phyloP scores from a whole-genome alignment of 2,329 filamentous ascomycete genomes.

The Trichoderma brevicompactum region DNA sequence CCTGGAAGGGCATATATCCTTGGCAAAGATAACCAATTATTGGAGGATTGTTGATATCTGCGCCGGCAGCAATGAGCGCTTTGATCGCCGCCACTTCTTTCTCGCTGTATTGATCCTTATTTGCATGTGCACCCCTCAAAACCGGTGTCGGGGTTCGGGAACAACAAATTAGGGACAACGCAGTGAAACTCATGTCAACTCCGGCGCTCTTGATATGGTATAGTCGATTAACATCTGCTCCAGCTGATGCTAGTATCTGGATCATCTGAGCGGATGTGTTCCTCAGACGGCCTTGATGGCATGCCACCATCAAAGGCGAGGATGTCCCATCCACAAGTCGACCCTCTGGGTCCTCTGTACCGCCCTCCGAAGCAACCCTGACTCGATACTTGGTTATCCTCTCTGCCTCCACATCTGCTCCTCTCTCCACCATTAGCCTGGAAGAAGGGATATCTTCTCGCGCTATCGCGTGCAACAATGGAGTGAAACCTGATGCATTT shows the following conservation, averaged over 20 bases:
- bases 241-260: not conserved
- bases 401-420: not conserved
- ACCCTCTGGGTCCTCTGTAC: not conserved
- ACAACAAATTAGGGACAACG: not conserved
- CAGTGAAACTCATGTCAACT: not conserved
- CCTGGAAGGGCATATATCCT: not conserved
- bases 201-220: not conserved
- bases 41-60: not conserved
- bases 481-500: not conserved
- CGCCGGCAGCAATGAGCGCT: not conserved
- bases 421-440: not conserved
- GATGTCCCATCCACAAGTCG: not conserved
- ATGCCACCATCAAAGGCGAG: conserved; percentile 1
- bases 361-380: no score
- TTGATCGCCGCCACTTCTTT: not conserved
- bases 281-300: not conserved
- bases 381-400: not conserved
- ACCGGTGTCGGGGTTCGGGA: not conserved
- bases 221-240: not conserved
- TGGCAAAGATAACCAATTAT: not conserved
- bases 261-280: not conserved
- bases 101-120: not conserved
- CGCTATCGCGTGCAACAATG: not conserved
- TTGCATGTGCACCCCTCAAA: not conserved
- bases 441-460: not conserved